phyloP scores from a whole-genome alignment of 176 grass and related monocot genomes.

The Aegilops umbellulata region DNA sequence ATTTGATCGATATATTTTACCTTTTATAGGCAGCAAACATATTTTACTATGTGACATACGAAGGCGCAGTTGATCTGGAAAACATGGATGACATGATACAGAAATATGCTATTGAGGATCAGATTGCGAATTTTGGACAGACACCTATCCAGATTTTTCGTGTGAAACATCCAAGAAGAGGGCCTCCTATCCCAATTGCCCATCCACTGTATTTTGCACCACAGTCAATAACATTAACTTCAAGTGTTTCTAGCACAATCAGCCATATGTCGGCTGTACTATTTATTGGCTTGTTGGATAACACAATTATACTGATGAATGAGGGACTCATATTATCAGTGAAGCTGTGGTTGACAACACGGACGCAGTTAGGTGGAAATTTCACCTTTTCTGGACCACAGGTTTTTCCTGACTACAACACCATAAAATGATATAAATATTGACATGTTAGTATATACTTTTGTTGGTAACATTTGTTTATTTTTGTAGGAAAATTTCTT shows the following conservation, averaged over 20 bases:
- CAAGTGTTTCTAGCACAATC: constrained; percentile 44
- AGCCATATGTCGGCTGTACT: constrained; percentile 57
- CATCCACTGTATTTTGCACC: constrained; percentile 97
- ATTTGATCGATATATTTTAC: constrained; percentile 24
- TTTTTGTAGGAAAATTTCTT: constrained; percentile 82
- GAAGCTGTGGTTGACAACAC: constrained; percentile 89
- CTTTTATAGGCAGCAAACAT: constrained; percentile 83
- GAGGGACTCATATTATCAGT: constrained; percentile 68
- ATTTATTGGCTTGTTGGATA: constrained; percentile 78
- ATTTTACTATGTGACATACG: constrained; percentile 99
- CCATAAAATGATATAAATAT: background rate
- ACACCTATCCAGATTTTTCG: constrained; percentile 79
- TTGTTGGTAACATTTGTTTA: background rate
- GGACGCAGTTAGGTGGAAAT: constrained; percentile 80
- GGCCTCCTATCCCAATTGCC: constrained; percentile 85
- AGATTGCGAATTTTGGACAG: constrained; percentile 97
- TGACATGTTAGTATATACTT: constrained; percentile 19
- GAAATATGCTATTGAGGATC: constrained; percentile 96
- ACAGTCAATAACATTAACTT: constrained; percentile 81
- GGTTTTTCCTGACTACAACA: constrained; percentile 44
- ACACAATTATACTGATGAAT: constrained; percentile 68
- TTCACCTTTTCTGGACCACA: constrained; percentile 95
- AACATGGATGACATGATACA: constrained; percentile 98
- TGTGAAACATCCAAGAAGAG: constrained; percentile 92
- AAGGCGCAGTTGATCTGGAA: constrained; percentile 96